Evolutionary conservation across 768 basidiomycete genomes (phyloP).

Genomic region (Lentinula sp.): DNA sequence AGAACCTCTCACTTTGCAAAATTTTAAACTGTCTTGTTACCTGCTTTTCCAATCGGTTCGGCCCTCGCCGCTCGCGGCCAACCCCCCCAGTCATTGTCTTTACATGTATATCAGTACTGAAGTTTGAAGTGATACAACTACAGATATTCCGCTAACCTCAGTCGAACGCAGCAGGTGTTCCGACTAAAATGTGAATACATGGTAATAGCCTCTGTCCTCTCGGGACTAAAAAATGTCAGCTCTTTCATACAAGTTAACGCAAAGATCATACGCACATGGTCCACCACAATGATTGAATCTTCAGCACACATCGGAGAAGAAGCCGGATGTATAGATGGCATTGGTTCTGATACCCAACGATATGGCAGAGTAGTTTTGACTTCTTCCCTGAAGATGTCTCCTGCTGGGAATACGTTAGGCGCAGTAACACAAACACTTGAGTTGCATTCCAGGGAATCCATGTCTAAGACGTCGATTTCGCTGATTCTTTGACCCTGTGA

Average conservation of each 20-base stretch:
- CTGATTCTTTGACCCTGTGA: constrained; percentile 2
- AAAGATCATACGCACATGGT: constrained; percentile 16
- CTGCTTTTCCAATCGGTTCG: too few relatives aligned
- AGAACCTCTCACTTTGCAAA: too few relatives aligned
- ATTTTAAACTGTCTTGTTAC: too few relatives aligned
- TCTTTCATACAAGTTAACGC: neutral
- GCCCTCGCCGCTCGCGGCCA: too few relatives aligned
- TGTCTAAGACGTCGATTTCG: neutral
- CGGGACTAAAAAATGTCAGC: neutral
- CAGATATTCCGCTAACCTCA: too few relatives aligned
- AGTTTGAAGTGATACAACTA: too few relatives aligned
- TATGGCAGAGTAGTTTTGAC: constrained; percentile 44
- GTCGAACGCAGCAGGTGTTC: too few relatives aligned
- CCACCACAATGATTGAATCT: constrained; percentile 48
- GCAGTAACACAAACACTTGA: constrained; percentile 15
- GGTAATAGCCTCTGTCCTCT: neutral
- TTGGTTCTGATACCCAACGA: constrained; percentile 23
- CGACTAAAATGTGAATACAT: neutral
- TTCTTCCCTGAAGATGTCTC: constrained; percentile 31
- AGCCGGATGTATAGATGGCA: constrained; percentile 18
- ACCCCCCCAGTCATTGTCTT: too few relatives aligned
- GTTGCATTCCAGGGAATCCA: neutral
- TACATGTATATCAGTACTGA: neutral
- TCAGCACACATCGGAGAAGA: constrained; percentile 47
- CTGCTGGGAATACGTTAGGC: constrained; percentile 15